Percentiles rank a stretch among this genome's conserved stretches.
phyloP scores from a whole-genome alignment of 106 monocot genomes.

The Amphibolis antarctica region DNA sequence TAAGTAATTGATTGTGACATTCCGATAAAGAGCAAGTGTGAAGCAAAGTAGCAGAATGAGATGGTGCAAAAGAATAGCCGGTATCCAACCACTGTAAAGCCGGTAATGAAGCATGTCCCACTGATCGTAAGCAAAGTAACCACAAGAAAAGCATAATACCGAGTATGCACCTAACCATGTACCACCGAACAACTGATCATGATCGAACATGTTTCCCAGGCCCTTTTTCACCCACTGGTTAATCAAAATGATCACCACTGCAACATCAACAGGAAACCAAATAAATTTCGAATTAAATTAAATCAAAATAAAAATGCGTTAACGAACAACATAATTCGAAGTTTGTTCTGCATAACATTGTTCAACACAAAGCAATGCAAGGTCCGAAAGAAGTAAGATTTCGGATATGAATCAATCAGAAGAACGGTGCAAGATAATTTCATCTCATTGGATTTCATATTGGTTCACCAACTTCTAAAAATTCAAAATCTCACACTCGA shows the following conservation, averaged over 20 bases:
- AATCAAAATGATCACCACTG: conserved; percentile 70
- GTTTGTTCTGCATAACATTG: too few species aligned
- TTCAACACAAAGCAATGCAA: too few species aligned
- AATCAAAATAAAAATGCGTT: neutral
- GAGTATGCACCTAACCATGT: conserved; percentile 79
- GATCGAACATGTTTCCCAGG: conserved; percentile 42
- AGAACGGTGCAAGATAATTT: too few species aligned
- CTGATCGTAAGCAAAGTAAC: conserved; percentile 99
- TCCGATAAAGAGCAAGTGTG: conserved; percentile 73
- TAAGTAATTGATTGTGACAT: conserved; percentile 90
- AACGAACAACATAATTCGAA: too few species aligned
- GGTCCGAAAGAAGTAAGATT: too few species aligned
- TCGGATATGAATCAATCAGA: too few species aligned
- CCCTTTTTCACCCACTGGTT: conserved; percentile 52
- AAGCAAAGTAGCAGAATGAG: conserved; percentile 79
- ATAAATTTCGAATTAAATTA: neutral
- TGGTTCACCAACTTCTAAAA: too few species aligned
- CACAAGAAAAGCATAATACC: conserved; percentile 83
- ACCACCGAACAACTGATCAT: conserved; percentile 50
- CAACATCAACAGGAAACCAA: neutral
- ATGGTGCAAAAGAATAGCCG: conserved; percentile 87
- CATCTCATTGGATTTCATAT: too few species aligned
- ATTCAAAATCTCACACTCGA: too few species aligned
- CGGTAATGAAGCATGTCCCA: conserved; percentile 80
- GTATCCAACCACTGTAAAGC: conserved; percentile 83